Conservation (phyloP, 805 yeast species). For the Metschnikowia vanudenii region DNA sequence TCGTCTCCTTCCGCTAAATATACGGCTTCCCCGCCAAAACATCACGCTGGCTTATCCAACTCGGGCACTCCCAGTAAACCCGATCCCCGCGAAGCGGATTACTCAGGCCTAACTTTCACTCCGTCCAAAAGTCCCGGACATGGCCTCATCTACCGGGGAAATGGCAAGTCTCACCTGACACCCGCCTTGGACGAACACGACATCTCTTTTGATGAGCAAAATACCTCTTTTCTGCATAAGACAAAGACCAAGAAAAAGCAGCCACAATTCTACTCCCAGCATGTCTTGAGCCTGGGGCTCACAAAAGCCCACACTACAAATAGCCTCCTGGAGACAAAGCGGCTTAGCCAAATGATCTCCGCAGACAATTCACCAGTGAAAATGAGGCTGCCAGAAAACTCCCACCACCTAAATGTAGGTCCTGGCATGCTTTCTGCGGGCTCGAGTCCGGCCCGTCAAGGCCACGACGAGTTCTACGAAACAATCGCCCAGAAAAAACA, state of each 20-base stretch:
- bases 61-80: slow-evolving; percentile 14
- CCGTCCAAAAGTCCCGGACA: slow-evolving; percentile 10
- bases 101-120: not conserved
- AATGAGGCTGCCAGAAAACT: slow-evolving; percentile 9
- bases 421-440: not conserved
- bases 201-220: slow-evolving; percentile 13
- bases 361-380: slow-evolving; percentile 25
- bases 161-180: slow-evolving; percentile 12
- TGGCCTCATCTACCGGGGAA: slow-evolving; percentile 5
- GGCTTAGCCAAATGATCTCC: slow-evolving; percentile 18
- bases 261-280: slow-evolving; percentile 17
- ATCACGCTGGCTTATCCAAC: not conserved
- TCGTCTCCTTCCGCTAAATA: not conserved
- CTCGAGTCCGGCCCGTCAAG: slow-evolving; percentile 13
- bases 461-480: slow-evolving; percentile 25
- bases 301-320: slow-evolving; percentile 16
- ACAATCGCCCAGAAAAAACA: slow-evolving; percentile 33
- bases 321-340: slow-evolving; percentile 12
- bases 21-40: not conserved
- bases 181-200: slow-evolving; percentile 16
- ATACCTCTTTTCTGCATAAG: slow-evolving; percentile 10
- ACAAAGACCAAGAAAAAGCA: slow-evolving; percentile 6
- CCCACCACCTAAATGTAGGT: not conserved
- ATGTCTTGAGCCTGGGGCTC: slow-evolving; percentile 18
- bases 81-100: slow-evolving; percentile 7